Conservation (phyloP, 345 rosid species). For the Rhodomyrtus tomentosa region DNA sequence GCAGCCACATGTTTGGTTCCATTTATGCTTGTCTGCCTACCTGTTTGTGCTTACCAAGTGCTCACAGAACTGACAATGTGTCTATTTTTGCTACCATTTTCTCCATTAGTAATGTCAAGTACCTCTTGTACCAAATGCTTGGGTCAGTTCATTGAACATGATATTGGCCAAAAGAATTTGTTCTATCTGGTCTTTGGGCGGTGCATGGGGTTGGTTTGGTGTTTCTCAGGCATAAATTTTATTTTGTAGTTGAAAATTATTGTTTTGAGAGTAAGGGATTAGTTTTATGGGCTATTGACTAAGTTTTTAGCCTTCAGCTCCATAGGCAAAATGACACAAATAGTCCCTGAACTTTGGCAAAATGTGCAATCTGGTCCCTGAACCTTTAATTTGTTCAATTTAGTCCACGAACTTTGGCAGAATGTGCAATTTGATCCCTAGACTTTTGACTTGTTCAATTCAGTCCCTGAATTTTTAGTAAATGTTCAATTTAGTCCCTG, state of each 20-base stretch:
- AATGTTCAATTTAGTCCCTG: too few species aligned
- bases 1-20: neutral
- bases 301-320: rapidly evolving
- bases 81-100: neutral
- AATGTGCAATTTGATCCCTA: too few species aligned
- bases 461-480: too few species aligned
- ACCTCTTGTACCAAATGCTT: neutral
- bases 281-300: neutral
- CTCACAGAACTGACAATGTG: neutral
- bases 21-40: neutral
- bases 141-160: neutral
- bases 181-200: neutral
- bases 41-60: neutral
- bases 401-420: too few species aligned
- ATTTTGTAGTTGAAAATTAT: neutral
- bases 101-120: neutral
- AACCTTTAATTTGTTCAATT: too few species aligned
- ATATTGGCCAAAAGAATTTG: neutral
- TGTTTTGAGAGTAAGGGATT: neutral
- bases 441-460: too few species aligned
- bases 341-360: too few species aligned
- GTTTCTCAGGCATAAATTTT: neutral
- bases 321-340: too few species aligned
- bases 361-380: too few species aligned
- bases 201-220: neutral